Percentiles rank a stretch among this genome's conserved stretches.
phyloP scores from a whole-genome alignment of 768 basidiomycete species.

The Leccinellum rugosiceps region DNA sequence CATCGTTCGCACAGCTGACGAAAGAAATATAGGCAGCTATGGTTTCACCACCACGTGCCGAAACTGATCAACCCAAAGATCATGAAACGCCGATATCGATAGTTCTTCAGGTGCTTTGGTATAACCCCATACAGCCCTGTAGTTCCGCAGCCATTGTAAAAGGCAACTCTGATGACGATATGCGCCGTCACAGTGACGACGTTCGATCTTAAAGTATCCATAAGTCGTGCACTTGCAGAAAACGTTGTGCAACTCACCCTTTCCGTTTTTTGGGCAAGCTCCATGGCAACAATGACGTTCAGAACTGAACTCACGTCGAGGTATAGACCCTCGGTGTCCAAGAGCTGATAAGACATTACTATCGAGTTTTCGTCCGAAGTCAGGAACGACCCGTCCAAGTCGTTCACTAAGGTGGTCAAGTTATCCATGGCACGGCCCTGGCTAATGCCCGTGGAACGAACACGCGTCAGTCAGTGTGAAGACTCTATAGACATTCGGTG shows the following conservation, averaged over 20 bases:
- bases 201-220: slow-evolving; percentile 56
- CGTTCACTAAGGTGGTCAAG: slow-evolving; percentile 73
- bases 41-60: no score
- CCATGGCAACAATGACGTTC: slow-evolving; percentile 91
- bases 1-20: no score
- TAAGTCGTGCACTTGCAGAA: background rate
- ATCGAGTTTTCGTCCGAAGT: slow-evolving; percentile 89
- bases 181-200: no score
- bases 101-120: no score
- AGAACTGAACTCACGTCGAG: slow-evolving; percentile 91
- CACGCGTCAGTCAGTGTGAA: background rate
- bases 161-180: no score
- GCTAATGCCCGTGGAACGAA: slow-evolving; percentile 76
- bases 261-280: slow-evolving; percentile 80
- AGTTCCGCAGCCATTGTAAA: no score
- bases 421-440: slow-evolving; percentile 96
- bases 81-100: no score
- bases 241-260: slow-evolving; percentile 44
- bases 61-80: no score
- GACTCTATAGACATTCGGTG: slow-evolving; percentile 50
- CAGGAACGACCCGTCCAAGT: slow-evolving; percentile 79
- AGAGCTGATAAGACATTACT: slow-evolving; percentile 87
- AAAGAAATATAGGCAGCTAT: no score
- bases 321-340: slow-evolving; percentile 92
- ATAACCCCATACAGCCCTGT: no score